Base-by-base conservation (phyloP, 805 yeast genomes). In the Isabelozyma pseudorhagii region DNA sequence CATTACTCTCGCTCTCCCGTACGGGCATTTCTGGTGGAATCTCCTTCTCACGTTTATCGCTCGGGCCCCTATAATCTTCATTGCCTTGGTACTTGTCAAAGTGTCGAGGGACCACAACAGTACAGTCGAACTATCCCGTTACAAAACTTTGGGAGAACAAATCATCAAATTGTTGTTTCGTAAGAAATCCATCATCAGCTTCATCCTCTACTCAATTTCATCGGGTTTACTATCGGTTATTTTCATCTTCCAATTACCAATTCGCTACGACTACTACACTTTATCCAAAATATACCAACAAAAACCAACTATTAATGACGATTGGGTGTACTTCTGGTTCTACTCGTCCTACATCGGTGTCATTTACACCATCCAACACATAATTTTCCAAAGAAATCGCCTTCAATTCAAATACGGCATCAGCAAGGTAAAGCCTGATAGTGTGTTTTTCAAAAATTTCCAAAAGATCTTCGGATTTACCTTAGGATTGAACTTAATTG, bases 361-460 rank as follows among this genome's bases (percentile, higher is more conserved):
- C 0, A 36, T 73, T 7, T 87, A 85, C 61, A 58, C 83, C 7
- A 45, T 72, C 1, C 83, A 79, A 51, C 85, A 79, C 58, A 55
- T 79, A 11, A 55, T 79, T 0, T 74, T 80, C 49, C 86, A 84
- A 60, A 69, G 81, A 52, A 83, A 83, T 62, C 74, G 80, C 50
- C 66, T 87, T 40, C 61, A 66, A 1, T 79, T 85, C 62, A 58
- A 65, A 43, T 71, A 71, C 49, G 78, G 78, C 7, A 65, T 70
- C 10, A 66, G 64, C 43, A 67, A 76, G 48, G 54, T 61, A 3
- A 72, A 68, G 11, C 84, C 83, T 2, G 65, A 73, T 36, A 54
- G 56, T 2, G 61, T 58, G 5, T 58, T 72, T 31, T 60, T 66
- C 44, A 31, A 48, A n/a, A 64, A 64, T 38, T 42, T 65, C 14